Evolutionary conservation across 2,329 filamentous ascomycete species (phyloP).

Genomic region (Curvularia spicifera): DNA sequence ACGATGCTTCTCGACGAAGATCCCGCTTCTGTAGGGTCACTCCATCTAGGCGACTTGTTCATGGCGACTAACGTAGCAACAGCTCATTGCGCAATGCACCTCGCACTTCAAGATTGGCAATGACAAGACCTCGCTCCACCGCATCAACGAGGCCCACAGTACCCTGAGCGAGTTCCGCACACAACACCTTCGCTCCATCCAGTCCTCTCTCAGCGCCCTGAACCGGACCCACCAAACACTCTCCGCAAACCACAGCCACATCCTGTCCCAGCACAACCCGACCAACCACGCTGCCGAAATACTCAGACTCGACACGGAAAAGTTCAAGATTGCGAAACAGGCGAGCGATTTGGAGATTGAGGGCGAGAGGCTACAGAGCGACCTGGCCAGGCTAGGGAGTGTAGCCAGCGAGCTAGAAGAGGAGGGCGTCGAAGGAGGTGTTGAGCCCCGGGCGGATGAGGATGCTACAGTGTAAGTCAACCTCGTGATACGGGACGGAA

Average conservation of each 20-base stretch:
- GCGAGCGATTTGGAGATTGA: constrained; percentile 90
- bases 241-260: constrained; percentile 76
- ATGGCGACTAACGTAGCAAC: constrained; percentile 27
- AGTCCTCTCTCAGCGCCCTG: constrained; percentile 60
- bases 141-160: constrained; percentile 82
- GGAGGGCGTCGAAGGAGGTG: constrained; percentile 81
- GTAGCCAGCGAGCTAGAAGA: constrained; percentile 82
- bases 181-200: constrained; percentile 64
- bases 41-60: constrained; percentile 1
- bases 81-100: constrained; percentile 92
- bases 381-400: constrained; percentile 75
- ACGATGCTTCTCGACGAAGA: constrained; percentile 95
- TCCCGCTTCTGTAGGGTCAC: constrained; percentile 73
- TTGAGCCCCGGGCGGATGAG: constrained; percentile 58
- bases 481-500: background rate
- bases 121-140: constrained; percentile 82
- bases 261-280: constrained; percentile 75
- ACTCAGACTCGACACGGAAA: constrained; percentile 85
- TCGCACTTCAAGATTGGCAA: constrained; percentile 93
- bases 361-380: constrained; percentile 84
- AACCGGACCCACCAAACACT: constrained; percentile 78
- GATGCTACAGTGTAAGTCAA: constrained; percentile 57
- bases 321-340: constrained; percentile 93
- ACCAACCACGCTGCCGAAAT: constrained; percentile 84
- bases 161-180: constrained; percentile 85